These are phyloP conservation scores for Hemerocallis citrina DNA, from an alignment of 106 monocot species.

Conservation along the genomic window DNA sequence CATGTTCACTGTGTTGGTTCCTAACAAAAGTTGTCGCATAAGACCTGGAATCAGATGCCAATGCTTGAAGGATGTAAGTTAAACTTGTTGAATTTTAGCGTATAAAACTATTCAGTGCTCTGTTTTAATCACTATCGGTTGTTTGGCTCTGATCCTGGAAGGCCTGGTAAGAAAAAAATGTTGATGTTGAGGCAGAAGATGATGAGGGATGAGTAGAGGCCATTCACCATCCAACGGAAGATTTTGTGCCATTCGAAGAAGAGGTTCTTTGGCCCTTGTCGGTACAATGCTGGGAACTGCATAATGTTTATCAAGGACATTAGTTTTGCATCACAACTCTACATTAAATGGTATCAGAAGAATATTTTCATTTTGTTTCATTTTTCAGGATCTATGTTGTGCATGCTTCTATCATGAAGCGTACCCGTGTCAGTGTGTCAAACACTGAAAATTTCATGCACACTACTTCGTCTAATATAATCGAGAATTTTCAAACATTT, in stretches of 20 bases:
- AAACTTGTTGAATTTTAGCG: too few species aligned
- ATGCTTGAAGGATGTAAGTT: not conserved
- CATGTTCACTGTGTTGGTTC: slow-evolving; percentile 79
- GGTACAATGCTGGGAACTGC: slow-evolving; percentile 82
- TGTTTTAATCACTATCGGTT: too few species aligned
- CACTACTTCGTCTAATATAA: too few species aligned
- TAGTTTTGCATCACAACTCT: not conserved
- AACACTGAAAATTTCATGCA: too few species aligned
- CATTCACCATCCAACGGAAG: slow-evolving; percentile 67
- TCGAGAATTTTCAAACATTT: too few species aligned
- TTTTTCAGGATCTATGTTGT: too few species aligned
- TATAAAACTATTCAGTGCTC: too few species aligned
- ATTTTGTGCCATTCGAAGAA: slow-evolving; percentile 73
- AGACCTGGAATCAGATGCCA: slow-evolving; percentile 44
- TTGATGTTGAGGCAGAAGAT: slow-evolving; percentile 55
- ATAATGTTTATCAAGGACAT: too few species aligned
- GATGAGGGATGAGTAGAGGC: slow-evolving; percentile 53
- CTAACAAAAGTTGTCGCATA: slow-evolving; percentile 79
- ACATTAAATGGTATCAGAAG: not conserved
- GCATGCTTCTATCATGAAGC: too few species aligned
- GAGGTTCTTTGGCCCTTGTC: slow-evolving; percentile 66
- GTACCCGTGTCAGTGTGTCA: too few species aligned
- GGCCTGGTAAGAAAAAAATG: slow-evolving; percentile 38
- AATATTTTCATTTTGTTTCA: not conserved
- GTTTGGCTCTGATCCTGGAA: slow-evolving; percentile 45